Base-by-base conservation (phyloP, 768 basidiomycete genomes). In the Boletus vermiculosoides region DNA sequence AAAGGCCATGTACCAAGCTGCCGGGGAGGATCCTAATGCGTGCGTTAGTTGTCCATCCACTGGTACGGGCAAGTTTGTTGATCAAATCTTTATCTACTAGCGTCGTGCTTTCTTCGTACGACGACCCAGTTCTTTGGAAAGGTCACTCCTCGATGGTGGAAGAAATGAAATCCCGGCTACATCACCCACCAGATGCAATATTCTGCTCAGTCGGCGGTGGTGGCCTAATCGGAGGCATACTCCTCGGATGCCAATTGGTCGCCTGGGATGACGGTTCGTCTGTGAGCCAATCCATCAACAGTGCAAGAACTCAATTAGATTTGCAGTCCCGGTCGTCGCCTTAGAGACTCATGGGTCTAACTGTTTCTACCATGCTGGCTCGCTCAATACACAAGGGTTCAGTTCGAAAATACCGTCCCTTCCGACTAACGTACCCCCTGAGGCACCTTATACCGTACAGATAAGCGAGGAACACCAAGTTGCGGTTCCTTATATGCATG, bases 191-290 rank as follows among this genome's bases (percentile, higher is more conserved):
- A 7, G 82, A 85, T 56, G 88, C 87, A 0, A 84, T 92, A 42
- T 83, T 91, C 57, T 91, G 90, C 65, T 85, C 84, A 51, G 87
- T 91, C 13, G 90, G 90, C 37, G 90, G 90, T 0, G 89, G 79
- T 0, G 88, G 90, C 1, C 72, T 92, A 0, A 70, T 88, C 4
- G 87, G 84, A 11, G 90, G 90, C 0, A 72, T 90, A 45, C 82
- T 90, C 34, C 70, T 77, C 5, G 90, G 90, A n/a, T 90, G 87
- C 62, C 76, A 77, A 50, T 66, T 65, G 3, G 78, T 81, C 3
- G 82, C 80, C 20, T 92, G 90, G 90, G 83, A 86, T 39, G 79
- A 85, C 45, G 85, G 90, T 89, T 58, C 60, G 80, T 57, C 25
- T 40, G 45, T 20, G 18, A 45, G 16, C 22, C 50, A 47, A 46